Evolutionary conservation across 2,329 filamentous ascomycete species (phyloP), one percentile per base, ranked within the genome.

Genomic region (Cordyceps javanica): DNA sequence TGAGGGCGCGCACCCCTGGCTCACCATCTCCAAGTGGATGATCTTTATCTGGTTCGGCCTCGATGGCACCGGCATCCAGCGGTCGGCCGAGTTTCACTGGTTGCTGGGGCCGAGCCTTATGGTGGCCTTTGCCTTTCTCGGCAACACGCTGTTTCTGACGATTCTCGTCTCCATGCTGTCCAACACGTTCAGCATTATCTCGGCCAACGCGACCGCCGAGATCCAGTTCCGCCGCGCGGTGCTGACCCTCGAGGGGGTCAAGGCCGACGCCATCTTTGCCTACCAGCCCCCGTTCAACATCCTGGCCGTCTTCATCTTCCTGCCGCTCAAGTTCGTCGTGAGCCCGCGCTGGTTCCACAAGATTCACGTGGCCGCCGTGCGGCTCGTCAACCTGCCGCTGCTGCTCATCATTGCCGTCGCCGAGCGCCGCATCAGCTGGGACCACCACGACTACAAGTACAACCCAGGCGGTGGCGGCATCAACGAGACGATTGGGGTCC

Each of bases 1-100:
- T 59, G 80, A 88, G 62, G 85, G 83, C 21, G 70, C 73, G 1
- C 84, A 88, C 55, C 74, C 80, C 53, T 55, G 53, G 53, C 71
- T 86, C 5, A 89, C 86, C 1, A 91, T 94, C 61, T 85, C 85
- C 45, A 91, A 92, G 71, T 95, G 90, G 90, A 93, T 95, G 89
- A 81, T 94, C 2, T 94, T 89, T 81, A 92, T 95, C 62, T 95
- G 90, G 90, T 94, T 95, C 67, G 90, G 90, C 2, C 81, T 95
- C 2, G 90, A 94, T 64, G 90, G 82, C 7, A 84, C 80, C 3
- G 83, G 83, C 8, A 85, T 87, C 42, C 77, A 83, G 49, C 70
- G 77, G 62, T 82, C 82, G 58, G 78, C 81, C 23, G 83, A 90
- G 58, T 90, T 94, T 66, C 90, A 95, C 72, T 83, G 83, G 77